These are phyloP conservation scores for Calcarisporium arbuscula DNA, from an alignment of 2,329 filamentous ascomycete genomes.

Conservation along the genomic window DNA sequence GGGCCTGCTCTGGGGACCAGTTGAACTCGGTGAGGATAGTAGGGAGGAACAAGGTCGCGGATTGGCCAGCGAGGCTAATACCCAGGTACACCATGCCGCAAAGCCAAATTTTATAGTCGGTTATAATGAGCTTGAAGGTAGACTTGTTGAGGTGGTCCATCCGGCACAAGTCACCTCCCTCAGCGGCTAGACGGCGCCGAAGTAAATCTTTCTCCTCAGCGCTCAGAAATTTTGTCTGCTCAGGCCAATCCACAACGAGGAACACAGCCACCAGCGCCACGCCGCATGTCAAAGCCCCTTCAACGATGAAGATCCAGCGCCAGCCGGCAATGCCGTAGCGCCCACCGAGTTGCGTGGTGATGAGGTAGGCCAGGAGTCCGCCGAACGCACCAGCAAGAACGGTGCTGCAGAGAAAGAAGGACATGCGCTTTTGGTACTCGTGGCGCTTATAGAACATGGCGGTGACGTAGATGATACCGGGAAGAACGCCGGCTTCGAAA, in stretches of 20 bases:
- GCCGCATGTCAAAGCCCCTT: conserved; percentile 51
- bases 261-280: conserved; percentile 51
- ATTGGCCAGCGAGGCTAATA: conserved; percentile 39
- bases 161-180: conserved; percentile 30
- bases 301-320: conserved; percentile 65
- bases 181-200: conserved; percentile 31
- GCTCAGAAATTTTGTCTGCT: conserved; percentile 54
- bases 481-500: conserved; percentile 29
- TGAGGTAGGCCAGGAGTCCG: conserved; percentile 45
- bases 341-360: conserved; percentile 49
- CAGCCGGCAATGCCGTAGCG: conserved; percentile 49
- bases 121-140: conserved; percentile 37
- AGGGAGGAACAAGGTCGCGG: conserved; percentile 30
- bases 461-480: conserved; percentile 35
- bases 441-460: conserved; percentile 43
- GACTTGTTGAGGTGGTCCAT: conserved; percentile 48
- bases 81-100: conserved; percentile 27
- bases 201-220: conserved; percentile 37
- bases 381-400: conserved; percentile 36
- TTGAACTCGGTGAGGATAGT: conserved; percentile 30
- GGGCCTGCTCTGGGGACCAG: conserved; percentile 24
- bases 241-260: conserved; percentile 61
- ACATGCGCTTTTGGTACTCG: conserved; percentile 40
- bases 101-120: conserved; percentile 39
- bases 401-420: conserved; percentile 35